Evolutionary conservation across 2,329 filamentous ascomycete species (phyloP).

Genomic region (Paraphaeosphaeria sporulosa): DNA sequence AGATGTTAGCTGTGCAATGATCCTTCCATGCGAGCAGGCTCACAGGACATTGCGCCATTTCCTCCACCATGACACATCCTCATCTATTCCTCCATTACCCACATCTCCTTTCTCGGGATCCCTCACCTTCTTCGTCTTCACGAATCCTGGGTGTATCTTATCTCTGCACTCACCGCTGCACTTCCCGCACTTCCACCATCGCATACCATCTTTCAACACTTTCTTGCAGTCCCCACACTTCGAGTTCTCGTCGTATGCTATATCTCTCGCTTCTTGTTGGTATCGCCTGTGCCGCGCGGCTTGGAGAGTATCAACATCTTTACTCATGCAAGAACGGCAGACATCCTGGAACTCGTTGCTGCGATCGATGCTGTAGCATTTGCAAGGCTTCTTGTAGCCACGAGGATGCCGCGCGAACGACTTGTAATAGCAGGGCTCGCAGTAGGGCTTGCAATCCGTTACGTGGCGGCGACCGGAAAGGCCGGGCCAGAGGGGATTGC

Average conservation of each 20-base stretch:
- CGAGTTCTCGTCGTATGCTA: slow-evolving; percentile 16
- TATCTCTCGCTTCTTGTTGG: slow-evolving; percentile 21
- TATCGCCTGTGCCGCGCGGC: slow-evolving; percentile 20
- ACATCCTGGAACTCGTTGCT: slow-evolving; percentile 18
- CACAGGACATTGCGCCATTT: slow-evolving; percentile 2
- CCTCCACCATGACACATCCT: slow-evolving; percentile 9
- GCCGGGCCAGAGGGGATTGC: slow-evolving; percentile 13
- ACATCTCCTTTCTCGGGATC: slow-evolving; percentile 21
- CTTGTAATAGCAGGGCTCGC: slow-evolving; percentile 24
- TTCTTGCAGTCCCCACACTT: slow-evolving; percentile 22
- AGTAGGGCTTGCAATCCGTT: slow-evolving; percentile 23
- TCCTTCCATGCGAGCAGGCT: not conserved
- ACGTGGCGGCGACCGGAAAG: slow-evolving; percentile 24
- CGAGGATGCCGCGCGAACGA: slow-evolving; percentile 8
- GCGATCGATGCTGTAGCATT: slow-evolving; percentile 16
- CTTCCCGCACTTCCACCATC: slow-evolving; percentile 29
- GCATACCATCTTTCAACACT: slow-evolving; percentile 20
- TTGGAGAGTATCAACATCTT: slow-evolving; percentile 11
- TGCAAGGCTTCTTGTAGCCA: slow-evolving; percentile 19
- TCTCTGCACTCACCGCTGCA: slow-evolving; percentile 28
- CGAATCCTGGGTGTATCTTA: slow-evolving; percentile 25
- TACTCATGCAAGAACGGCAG: slow-evolving; percentile 17
- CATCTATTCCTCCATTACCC: not conserved
- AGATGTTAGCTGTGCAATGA: not conserved
- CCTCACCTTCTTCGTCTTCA: slow-evolving; percentile 18